Evolutionary conservation across 2,329 filamentous ascomycete genomes (phyloP).

Genomic region (Pyrenophora teres): DNA sequence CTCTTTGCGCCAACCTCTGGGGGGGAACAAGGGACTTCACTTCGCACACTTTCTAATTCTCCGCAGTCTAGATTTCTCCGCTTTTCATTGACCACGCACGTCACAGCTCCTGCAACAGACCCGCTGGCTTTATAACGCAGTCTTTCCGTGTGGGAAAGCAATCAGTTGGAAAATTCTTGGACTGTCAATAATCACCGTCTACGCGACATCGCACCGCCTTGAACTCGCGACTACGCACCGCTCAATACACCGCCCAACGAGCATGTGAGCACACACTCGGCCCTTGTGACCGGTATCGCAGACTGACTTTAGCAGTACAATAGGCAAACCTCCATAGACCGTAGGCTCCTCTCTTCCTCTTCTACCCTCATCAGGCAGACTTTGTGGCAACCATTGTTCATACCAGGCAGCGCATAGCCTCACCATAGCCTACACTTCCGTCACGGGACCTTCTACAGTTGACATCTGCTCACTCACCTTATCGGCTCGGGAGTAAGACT

Average conservation of each 20-base stretch:
- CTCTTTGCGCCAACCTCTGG: not conserved
- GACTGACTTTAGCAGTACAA: constrained; percentile 10
- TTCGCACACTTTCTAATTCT: not conserved
- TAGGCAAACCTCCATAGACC: constrained; percentile 3
- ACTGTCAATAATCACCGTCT: not conserved
- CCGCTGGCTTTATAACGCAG: not conserved
- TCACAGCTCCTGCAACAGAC: not conserved
- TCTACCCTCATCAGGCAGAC: constrained; percentile 12
- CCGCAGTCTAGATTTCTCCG: not conserved
- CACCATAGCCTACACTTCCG: not conserved
- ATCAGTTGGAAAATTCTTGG: not conserved
- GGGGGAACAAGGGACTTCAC: not conserved
- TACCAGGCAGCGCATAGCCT: constrained; percentile 8
- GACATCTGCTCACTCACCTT: not conserved
- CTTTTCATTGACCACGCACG: not conserved
- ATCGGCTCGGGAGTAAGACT: not conserved
- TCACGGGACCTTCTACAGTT: not conserved
- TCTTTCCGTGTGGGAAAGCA: not conserved
- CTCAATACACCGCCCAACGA: constrained; percentile 15
- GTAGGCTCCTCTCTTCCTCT: constrained; percentile 4
- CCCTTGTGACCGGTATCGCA: constrained; percentile 5
- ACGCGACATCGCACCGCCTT: constrained; percentile 1
- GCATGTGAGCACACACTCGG: constrained; percentile 5
- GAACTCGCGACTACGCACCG: constrained; percentile 1
- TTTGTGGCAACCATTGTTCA: constrained; percentile 2